Base-by-base conservation (phyloP, 2,329 filamentous ascomycete genomes). In the Lachnellula suecica region DNA sequence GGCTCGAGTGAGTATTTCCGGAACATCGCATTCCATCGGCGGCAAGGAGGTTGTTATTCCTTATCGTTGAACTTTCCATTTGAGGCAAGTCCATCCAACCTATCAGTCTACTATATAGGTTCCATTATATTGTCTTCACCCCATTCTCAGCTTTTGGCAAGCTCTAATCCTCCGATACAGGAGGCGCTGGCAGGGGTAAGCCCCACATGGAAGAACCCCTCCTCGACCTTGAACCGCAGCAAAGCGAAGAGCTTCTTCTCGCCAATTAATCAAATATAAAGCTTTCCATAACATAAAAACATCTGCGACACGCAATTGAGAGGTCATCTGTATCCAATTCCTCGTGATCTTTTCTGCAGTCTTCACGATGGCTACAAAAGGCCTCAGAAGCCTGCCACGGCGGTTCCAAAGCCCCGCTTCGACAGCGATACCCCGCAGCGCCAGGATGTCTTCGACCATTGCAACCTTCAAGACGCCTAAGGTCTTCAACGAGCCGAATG, bases 401-500 rank as follows among this genome's bases (percentile, higher is more conserved):
- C 54, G 53, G 56, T 52, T 58, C 43, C 56, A 62, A 27, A 29
- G 17, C 52, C 43, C 52, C 43, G 41, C 56, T 22, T 49, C 52
- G 44, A 56, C 46, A n/a, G 44, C n/a, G 11, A 6, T 59, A 59
- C 63, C 61, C 61, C 63, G 63, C 61, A 56, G 22, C 46, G 46
- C 48, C 47, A 62, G 59, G 8, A 58, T 65, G 59, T 63, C n/a
- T n/a, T n/a, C 63, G 19, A 66, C 63, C 7, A 59, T 96, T 59
- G 92, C 91, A 45, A 80, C 84, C 56, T 97, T 97, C 81, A 93
- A 90, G 77, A 82, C 92, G 47, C 94, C 94, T 45, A 85, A 85
- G 58, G 83, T 97, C 63, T 77, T 83, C 68, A 99, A 99, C 70
- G 94, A 99, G 76, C 91, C 91, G n/a, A 99, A 97, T 70, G 92